Evolutionary conservation across 345 rosid genomes (phyloP), one percentile per base, ranked within the genome.

Genomic region (Orychophragmus violaceus): DNA sequence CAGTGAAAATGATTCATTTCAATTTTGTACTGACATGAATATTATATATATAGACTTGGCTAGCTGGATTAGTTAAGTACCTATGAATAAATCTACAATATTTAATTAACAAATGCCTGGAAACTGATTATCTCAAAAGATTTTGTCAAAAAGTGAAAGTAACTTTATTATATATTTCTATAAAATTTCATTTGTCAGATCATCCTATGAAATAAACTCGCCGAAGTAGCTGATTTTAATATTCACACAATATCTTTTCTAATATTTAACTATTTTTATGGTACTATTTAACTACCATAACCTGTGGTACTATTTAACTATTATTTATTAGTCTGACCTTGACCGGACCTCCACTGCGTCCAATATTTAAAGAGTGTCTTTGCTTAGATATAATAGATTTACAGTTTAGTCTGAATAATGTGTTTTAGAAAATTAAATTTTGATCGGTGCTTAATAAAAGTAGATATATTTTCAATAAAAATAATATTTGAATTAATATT

Each of bases 151-250:
- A 64, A 37, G 23, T 64, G 36, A 29, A 51, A 41, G 54, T 57
- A 57, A 72, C 42, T 56, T 50, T 65, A 23, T 41, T 30, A 21
- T 55, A n/a, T n/a, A n/a, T 64, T 19, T 33, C 58, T 72, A 59
- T 59, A 51, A 59, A 73, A 73, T 16, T 41, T 32, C 49, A 42
- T 29, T 73, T 66, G 77, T 73, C 77, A 66, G 68, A 51, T 64
- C 46, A 36, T 49, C 68, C 77, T 73, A 59, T 59, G 77, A 66
- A 52, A 52, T 59, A 27, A 21, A 50, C 16, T 72, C 63, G 62
- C 77, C 72, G 77, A 42, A 42, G 52, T 66, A 73, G 77, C 77
- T 73, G 6, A 44, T 19, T 59, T 59, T 29, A 59, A 66, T 73
- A 73, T 42, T 59, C 68, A 51, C 62, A 64, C 1, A 2, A 12